Evolutionary conservation across 176 grass and related monocot genomes (phyloP).

Genomic region (Cenchrus fungigraminus): DNA sequence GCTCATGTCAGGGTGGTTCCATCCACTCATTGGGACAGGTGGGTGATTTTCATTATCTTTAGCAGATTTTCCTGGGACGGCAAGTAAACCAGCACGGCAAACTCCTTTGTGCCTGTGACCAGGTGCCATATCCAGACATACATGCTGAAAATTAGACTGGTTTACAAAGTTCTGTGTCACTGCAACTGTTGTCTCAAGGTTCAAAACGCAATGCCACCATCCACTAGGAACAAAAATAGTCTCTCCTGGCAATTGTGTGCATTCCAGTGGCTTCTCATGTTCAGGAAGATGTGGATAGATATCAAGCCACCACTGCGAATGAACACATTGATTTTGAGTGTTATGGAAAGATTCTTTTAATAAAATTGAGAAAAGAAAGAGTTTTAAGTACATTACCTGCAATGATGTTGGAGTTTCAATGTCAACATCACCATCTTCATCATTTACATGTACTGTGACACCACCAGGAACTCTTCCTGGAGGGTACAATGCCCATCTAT

Average conservation of each 20-base stretch:
- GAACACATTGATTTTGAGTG: constrained; percentile 20
- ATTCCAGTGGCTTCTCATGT: constrained; percentile 85
- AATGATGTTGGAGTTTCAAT: constrained; percentile 92
- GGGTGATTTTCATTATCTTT: constrained; percentile 45
- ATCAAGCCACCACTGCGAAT: constrained; percentile 82
- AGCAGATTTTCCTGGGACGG: constrained; percentile 58
- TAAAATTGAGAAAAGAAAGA: neutral
- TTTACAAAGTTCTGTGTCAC: constrained; percentile 97
- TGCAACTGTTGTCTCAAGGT: constrained; percentile 87
- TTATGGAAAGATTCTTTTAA: neutral
- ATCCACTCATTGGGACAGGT: constrained; percentile 42
- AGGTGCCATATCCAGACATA: constrained; percentile 94
- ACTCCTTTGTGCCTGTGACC: constrained; percentile 89
- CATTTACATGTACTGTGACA: constrained; percentile 95
- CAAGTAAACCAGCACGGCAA: constrained; percentile 86
- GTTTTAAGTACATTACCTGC: constrained; percentile 56
- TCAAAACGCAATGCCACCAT: constrained; percentile 99
- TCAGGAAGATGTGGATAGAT: constrained; percentile 82
- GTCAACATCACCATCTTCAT: constrained; percentile 93
- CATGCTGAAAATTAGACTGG: constrained; percentile 86
- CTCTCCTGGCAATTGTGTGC: constrained; percentile 92
- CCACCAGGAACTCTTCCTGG: constrained; percentile 93
- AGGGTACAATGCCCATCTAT: constrained; percentile 97
- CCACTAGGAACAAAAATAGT: constrained; percentile 99
- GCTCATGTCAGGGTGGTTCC: constrained; percentile 62